These are phyloP conservation scores for Groenewaldozyma tartarivorans DNA, from an alignment of 805 yeast species.

Conservation along the genomic window DNA sequence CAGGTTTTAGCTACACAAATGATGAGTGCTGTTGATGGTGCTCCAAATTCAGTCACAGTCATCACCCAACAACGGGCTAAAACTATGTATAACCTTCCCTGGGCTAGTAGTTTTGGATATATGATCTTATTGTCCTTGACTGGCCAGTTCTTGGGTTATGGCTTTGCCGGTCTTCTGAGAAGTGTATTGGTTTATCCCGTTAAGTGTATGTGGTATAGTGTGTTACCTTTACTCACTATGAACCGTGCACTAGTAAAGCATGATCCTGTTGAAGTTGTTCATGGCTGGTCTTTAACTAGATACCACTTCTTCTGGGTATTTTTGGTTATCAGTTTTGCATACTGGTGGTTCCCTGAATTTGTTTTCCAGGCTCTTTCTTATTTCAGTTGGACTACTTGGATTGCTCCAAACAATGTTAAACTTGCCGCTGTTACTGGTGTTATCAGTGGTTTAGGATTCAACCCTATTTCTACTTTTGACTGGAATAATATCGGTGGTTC, in stretches of 20 bases:
- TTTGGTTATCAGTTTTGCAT: slow-evolving; percentile 36
- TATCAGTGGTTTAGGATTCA: slow-evolving; percentile 39
- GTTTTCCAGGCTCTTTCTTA: slow-evolving; percentile 50
- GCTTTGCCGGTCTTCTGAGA: slow-evolving; percentile 57
- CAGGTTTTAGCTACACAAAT: slow-evolving; percentile 46
- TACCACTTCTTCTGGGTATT: slow-evolving; percentile 38
- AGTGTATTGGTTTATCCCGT: slow-evolving; percentile 46
- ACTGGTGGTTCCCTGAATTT: slow-evolving; percentile 62
- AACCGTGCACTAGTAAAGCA: slow-evolving; percentile 34
- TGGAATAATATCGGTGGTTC: slow-evolving; percentile 33
- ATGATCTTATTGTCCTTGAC: slow-evolving; percentile 44
- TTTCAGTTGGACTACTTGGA: slow-evolving; percentile 59
- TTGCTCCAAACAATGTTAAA: slow-evolving; percentile 40
- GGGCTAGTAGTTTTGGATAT: slow-evolving; percentile 36
- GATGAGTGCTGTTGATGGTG: slow-evolving; percentile 25
- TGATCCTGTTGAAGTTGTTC: slow-evolving; percentile 32
- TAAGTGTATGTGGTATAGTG: slow-evolving; percentile 45
- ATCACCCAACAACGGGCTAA: slow-evolving; percentile 8
- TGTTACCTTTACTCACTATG: slow-evolving; percentile 39
- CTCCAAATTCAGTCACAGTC: slow-evolving; percentile 8
- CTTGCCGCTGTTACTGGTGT: slow-evolving; percentile 43
- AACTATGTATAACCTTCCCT: slow-evolving; percentile 13
- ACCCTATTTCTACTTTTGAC: slow-evolving; percentile 46
- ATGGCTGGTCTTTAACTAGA: slow-evolving; percentile 53
- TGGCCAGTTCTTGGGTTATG: slow-evolving; percentile 56